Evolutionary conservation across 139 green algal species (phyloP).

Genomic region (Gonium pectorale): DNA sequence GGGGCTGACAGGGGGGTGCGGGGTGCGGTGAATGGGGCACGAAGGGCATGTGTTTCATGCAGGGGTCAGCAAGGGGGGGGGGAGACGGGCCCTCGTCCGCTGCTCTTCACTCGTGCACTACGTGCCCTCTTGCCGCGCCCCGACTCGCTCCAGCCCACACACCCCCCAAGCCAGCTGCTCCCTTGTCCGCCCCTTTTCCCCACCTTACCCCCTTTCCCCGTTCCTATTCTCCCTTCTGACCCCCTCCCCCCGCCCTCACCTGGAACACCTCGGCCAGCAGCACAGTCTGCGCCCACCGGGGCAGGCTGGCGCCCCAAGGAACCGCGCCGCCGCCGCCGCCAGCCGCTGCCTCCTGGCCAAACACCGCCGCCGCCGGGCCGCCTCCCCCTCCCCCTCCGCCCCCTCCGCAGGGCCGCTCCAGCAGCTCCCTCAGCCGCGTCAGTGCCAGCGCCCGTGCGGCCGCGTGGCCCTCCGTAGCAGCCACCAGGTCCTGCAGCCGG

Average conservation of each 20-base stretch:
- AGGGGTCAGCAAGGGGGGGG: no score
- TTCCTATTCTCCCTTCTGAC: background rate
- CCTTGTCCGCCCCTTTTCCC: background rate
- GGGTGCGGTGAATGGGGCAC: background rate
- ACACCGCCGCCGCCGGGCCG: background rate
- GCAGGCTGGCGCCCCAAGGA: constrained; percentile 11
- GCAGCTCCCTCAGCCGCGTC: background rate
- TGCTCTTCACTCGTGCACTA: no score
- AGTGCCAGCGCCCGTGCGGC: background rate
- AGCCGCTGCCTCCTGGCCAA: background rate
- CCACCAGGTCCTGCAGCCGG: background rate
- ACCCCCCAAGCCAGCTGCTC: no score
- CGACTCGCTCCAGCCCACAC: no score
- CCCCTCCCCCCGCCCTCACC: background rate
- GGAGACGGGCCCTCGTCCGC: no score
- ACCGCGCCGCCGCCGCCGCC: background rate
- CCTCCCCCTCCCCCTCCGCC: background rate
- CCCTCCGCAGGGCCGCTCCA: background rate
- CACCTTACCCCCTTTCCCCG: background rate
- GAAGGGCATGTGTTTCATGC: no score
- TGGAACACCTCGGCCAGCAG: background rate
- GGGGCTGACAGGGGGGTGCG: background rate
- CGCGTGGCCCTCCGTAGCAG: background rate
- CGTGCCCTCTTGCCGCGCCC: no score
- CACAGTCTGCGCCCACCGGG: background rate